Evolutionary conservation across 345 rosid species (phyloP).

Genomic region (Populus davidiana): DNA sequence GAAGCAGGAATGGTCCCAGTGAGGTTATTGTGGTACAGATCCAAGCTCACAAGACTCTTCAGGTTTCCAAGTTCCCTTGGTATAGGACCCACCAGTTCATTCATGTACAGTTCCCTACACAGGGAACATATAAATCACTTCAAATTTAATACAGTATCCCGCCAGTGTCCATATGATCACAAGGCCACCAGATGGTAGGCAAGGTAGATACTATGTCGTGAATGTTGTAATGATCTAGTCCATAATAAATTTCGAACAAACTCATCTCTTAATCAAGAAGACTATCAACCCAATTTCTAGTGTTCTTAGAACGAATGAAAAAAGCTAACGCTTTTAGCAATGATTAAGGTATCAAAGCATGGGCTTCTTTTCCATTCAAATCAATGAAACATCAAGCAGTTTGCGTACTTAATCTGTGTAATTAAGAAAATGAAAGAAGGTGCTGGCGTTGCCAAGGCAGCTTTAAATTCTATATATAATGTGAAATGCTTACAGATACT

Average conservation of each 20-base stretch:
- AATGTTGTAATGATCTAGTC: not conserved
- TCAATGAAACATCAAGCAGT: not conserved
- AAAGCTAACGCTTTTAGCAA: too few species aligned
- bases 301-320: not conserved
- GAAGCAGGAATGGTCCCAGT: constrained; percentile 61
- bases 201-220: not conserved
- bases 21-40: constrained; percentile 62
- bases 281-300: not conserved
- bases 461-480: not conserved
- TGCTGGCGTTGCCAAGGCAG: not conserved
- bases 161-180: not conserved
- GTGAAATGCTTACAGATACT: constrained; percentile 51
- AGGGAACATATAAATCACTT: not conserved
- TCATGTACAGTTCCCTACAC: constrained; percentile 63
- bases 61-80: constrained; percentile 62
- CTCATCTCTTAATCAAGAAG: not conserved
- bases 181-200: not conserved
- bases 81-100: constrained; percentile 47
- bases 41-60: constrained; percentile 64
- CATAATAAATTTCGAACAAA: too few species aligned
- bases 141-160: not conserved
- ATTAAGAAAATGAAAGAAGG: not conserved
- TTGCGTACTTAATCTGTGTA: not conserved
- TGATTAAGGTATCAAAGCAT: too few species aligned
- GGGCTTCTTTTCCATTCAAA: not conserved